phyloP scores from a whole-genome alignment of 345 rosid genomes.

The Citrus unshiu region DNA sequence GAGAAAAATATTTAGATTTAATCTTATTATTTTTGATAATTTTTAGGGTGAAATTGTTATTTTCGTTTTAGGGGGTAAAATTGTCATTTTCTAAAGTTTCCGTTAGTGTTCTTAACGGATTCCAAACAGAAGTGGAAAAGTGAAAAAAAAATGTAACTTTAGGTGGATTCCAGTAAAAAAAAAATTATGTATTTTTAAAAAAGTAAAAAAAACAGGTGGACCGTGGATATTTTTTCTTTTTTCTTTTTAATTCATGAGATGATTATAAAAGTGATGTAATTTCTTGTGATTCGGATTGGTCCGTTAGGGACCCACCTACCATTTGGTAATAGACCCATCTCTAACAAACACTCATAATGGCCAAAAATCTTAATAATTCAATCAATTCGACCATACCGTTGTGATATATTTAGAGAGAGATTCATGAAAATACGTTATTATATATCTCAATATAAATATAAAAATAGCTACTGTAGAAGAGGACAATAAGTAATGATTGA shows the following conservation, averaged over 20 bases:
- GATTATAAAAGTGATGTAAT: neutral
- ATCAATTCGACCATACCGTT: neutral
- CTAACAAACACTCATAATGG: neutral
- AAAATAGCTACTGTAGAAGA: neutral
- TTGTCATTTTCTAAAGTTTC: no score
- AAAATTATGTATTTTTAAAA: no score
- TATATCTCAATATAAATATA: neutral
- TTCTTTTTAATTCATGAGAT: neutral
- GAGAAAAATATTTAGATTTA: no score
- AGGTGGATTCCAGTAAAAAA: no score
- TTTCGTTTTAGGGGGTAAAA: no score
- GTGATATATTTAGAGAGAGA: neutral
- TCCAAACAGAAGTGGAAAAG: no score
- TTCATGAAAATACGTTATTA: neutral
- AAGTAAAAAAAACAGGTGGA: no score
- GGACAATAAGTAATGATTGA: constrained; percentile 18
- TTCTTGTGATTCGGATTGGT: neutral
- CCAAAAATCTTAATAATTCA: constrained; percentile 4
- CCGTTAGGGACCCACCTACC: constrained; percentile 1
- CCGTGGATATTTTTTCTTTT: no score
- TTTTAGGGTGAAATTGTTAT: no score
- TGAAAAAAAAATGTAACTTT: no score
- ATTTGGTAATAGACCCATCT: constrained; percentile 10
- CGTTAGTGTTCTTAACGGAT: no score
- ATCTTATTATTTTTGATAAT: no score